Percentiles rank a stretch among this genome's conserved stretches.
These are phyloP conservation scores for Venturia aucupariae DNA, from an alignment of 2,329 filamentous ascomycete genomes.

Conservation along the genomic window DNA sequence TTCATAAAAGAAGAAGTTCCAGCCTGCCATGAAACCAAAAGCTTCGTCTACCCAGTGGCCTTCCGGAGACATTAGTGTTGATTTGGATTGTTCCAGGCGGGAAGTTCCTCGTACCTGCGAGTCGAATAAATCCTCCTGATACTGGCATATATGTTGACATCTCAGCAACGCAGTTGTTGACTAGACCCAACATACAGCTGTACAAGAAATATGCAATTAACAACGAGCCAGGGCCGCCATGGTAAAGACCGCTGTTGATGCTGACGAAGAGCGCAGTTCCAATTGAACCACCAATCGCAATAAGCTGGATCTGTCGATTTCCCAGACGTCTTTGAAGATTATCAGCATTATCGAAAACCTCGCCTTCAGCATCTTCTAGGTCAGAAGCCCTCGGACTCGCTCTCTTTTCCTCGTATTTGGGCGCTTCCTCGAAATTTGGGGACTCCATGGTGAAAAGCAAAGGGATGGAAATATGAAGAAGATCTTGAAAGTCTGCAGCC, in stretches of 20 bases:
- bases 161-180: constrained; percentile 31
- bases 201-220: constrained; percentile 14
- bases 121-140: constrained; percentile 20
- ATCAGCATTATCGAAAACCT: constrained; percentile 26
- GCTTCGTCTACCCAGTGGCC: constrained; percentile 40
- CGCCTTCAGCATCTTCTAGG: not conserved
- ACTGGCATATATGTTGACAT: constrained; percentile 43
- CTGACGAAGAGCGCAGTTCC: constrained; percentile 28
- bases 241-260: constrained; percentile 13
- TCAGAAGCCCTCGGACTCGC: not conserved
- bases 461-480: not conserved
- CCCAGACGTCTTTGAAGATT: constrained; percentile 31
- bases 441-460: not conserved
- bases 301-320: constrained; percentile 33
- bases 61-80: constrained; percentile 12
- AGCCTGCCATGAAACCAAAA: constrained; percentile 38
- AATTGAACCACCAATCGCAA: constrained; percentile 33
- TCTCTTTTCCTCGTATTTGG: not conserved
- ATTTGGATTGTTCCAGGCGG: not conserved
- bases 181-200: constrained; percentile 14
- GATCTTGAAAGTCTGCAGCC: not conserved
- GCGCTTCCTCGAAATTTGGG: not conserved
- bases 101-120: not conserved
- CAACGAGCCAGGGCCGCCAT: constrained; percentile 15
- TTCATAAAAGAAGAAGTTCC: constrained; percentile 45